phyloP scores from a whole-genome alignment of 2,329 filamentous ascomycete species.

The Colletotrichum sp. region DNA sequence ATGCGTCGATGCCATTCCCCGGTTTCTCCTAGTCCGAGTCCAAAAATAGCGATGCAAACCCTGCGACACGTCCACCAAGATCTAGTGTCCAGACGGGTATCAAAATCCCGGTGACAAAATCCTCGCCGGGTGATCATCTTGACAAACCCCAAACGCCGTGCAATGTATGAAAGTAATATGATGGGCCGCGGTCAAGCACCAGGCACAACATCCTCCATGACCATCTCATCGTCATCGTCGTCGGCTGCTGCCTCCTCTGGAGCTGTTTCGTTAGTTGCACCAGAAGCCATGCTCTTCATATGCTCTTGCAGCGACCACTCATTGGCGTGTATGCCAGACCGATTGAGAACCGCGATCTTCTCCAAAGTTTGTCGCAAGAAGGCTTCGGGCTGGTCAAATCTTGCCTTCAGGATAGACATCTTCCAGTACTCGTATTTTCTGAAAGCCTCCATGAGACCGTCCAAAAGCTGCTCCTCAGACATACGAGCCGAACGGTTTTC shows the following conservation, averaged over 20 bases:
- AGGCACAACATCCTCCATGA: conserved; percentile 80
- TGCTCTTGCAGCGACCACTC: conserved; percentile 82
- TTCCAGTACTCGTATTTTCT: conserved; percentile 85
- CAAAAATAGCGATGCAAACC: neutral
- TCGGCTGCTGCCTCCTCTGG: conserved; percentile 62
- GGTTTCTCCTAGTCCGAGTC: neutral
- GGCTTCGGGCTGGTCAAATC: conserved; percentile 85
- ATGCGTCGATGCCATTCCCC: neutral
- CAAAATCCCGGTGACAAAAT: neutral
- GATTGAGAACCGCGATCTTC: conserved; percentile 81
- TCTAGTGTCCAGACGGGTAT: conserved; percentile 3
- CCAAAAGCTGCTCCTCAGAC: conserved; percentile 84
- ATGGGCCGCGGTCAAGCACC: neutral
- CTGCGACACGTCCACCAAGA: neutral
- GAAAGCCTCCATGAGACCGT: conserved; percentile 85
- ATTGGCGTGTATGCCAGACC: conserved; percentile 83
- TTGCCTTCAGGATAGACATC: conserved; percentile 24
- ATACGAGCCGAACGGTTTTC: conserved; percentile 91
- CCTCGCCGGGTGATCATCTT: neutral
- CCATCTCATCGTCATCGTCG: conserved; percentile 69
- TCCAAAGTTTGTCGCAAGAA: conserved; percentile 87
- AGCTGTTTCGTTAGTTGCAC: conserved; percentile 30
- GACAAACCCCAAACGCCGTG: conserved; percentile 9
- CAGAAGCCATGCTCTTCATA: conserved; percentile 19
- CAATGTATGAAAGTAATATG: neutral